Conservation (phyloP, 2,329 filamentous ascomycete genomes). For the Cryphonectria parasitica region DNA sequence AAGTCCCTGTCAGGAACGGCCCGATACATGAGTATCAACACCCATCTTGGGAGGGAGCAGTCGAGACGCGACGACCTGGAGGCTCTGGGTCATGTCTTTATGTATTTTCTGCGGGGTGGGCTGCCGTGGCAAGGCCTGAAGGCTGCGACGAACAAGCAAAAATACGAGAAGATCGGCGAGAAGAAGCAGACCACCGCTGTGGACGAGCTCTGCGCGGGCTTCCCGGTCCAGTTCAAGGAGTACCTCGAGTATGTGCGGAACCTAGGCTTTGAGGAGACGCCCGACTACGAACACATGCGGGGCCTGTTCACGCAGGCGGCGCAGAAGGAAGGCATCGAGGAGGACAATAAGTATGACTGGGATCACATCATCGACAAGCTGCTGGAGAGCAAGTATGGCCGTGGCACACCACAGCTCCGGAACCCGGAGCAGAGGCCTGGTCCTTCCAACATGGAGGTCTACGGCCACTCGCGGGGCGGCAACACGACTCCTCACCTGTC, state of each 20-base stretch:
- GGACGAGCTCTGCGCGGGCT: conserved; percentile 95
- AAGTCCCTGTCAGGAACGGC: conserved; percentile 97
- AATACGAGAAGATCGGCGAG: conserved; percentile 99
- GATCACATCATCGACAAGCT: conserved; percentile 50
- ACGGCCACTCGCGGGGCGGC: conserved; percentile 71
- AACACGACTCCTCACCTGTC: conserved; percentile 65
- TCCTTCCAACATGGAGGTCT: conserved; percentile 82
- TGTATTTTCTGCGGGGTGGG: conserved; percentile 74
- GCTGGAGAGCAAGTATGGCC: conserved; percentile 77
- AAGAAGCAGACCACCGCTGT: conserved; percentile 99
- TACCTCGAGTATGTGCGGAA: conserved; percentile 97
- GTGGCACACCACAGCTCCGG: conserved; percentile 58
- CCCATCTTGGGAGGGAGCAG: conserved; percentile 93
- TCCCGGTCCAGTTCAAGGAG: conserved; percentile 96
- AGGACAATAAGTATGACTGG: conserved; percentile 99
- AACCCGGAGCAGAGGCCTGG: conserved; percentile 79
- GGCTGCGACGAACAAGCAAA: conserved; percentile 85
- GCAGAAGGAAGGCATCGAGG: conserved; percentile 67
- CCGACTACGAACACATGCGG: conserved; percentile 96
- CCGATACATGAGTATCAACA: conserved; percentile 99
- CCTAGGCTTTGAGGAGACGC: conserved; percentile 96
- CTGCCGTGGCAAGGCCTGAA: conserved; percentile 75
- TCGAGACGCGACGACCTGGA: conserved; percentile 95
- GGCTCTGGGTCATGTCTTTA: conserved; percentile 76
- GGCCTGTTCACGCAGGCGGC: conserved; percentile 90